phyloP scores from a whole-genome alignment of 1,284 basidiomycete genomes.

The Stereum hirsutum region DNA sequence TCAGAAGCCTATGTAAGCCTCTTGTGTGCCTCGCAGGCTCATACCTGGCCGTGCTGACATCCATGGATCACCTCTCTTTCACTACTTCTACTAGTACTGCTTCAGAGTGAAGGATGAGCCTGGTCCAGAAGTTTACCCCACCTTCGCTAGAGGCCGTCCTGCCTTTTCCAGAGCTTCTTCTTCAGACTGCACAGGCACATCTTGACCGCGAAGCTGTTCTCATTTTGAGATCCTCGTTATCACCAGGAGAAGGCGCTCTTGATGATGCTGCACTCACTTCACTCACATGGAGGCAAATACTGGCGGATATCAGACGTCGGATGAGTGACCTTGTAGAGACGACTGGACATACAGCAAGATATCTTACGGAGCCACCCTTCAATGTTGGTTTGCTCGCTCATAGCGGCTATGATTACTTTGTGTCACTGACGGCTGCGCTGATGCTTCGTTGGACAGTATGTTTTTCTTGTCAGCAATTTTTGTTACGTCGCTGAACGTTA shows the following conservation, averaged over 20 bases:
- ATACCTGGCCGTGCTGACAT: no score
- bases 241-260: no score
- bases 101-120: no score
- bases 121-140: no score
- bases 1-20: no score
- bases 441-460: constrained; percentile 3
- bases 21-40: no score
- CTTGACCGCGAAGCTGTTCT: background rate
- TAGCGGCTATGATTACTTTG: background rate
- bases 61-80: no score
- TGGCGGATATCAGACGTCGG: background rate
- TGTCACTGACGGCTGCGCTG: background rate
- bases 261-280: background rate
- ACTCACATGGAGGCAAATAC: background rate
- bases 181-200: background rate
- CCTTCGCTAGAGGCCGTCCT: no score
- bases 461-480: no score
- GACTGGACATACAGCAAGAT: background rate
- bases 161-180: background rate
- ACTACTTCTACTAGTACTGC: no score
- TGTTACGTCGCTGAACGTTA: background rate
- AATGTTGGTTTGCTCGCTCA: background rate
- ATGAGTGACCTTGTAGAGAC: background rate
- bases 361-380: background rate
- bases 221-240: background rate